phyloP scores from a whole-genome alignment of 345 rosid species.

The Rhodamnia rubescens region DNA sequence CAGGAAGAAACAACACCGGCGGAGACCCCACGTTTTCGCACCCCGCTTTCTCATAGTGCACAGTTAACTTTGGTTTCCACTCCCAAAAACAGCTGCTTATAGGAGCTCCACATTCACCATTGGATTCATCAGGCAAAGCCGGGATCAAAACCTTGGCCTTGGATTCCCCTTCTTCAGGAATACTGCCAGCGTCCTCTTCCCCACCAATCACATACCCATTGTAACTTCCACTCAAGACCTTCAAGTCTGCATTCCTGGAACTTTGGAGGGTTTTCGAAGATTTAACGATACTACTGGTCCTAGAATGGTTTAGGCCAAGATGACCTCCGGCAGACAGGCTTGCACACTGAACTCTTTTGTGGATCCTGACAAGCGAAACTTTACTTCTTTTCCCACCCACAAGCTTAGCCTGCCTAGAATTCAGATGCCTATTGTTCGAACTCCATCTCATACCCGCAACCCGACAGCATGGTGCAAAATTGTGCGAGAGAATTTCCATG shows the following conservation, averaged over 20 bases:
- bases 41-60: slow-evolving; percentile 73
- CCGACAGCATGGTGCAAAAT: slow-evolving; percentile 20
- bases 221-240: slow-evolving; percentile 27
- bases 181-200: slow-evolving; percentile 9
- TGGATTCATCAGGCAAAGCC: slow-evolving; percentile 54
- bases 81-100: slow-evolving; percentile 54
- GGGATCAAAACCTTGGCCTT: slow-evolving; percentile 49
- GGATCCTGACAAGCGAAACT: slow-evolving; percentile 5
- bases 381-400: slow-evolving; percentile 4
- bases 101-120: slow-evolving; percentile 40
- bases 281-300: slow-evolving; percentile 4
- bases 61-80: slow-evolving; percentile 74
- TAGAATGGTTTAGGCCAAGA: background rate
- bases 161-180: slow-evolving; percentile 17
- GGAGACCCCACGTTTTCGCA: slow-evolving; percentile 56
- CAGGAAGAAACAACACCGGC: slow-evolving; percentile 77
- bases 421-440: slow-evolving; percentile 11
- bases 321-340: slow-evolving; percentile 3
- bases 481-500: slow-evolving; percentile 57
- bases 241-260: slow-evolving; percentile 8
- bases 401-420: slow-evolving; percentile 13
- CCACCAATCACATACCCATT: slow-evolving; percentile 46
- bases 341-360: slow-evolving; percentile 13
- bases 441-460: slow-evolving; percentile 17
- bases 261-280: slow-evolving; percentile 4